Conservation (phyloP, 768 basidiomycete genomes). For the Phylloporus scabripes region DNA sequence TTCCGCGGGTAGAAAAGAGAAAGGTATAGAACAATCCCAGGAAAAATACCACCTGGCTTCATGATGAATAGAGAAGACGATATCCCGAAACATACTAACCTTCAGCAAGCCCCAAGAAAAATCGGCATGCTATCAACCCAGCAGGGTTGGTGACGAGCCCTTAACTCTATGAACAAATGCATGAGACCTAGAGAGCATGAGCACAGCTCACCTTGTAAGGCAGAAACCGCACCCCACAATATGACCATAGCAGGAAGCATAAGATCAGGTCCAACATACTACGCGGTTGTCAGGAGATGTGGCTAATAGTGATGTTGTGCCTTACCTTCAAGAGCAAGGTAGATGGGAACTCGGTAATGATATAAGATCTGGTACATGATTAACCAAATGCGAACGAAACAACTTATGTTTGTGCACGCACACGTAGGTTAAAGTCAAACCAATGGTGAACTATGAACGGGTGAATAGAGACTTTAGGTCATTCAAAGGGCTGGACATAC, state of each 20-base stretch:
- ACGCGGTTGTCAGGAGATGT: neutral
- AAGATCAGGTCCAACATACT: constrained; percentile 46
- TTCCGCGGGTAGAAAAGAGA: constrained; percentile 42
- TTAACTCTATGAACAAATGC: constrained; percentile 12
- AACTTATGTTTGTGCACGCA: constrained; percentile 7
- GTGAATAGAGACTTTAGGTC: neutral
- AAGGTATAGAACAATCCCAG: constrained; percentile 52
- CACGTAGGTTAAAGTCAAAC: constrained; percentile 26
- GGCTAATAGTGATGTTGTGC: neutral
- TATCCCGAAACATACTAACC: constrained; percentile 30
- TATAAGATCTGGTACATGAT: constrained; percentile 36
- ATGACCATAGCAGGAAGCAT: constrained; percentile 56
- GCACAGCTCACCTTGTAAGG: constrained; percentile 45
- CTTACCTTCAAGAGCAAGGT: constrained; percentile 50
- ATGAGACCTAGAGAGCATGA: neutral
- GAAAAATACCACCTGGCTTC: constrained; percentile 46
- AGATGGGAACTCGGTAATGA: constrained; percentile 52
- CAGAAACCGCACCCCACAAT: constrained; percentile 58
- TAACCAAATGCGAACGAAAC: neutral
- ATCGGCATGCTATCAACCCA: constrained; percentile 48
- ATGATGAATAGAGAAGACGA: constrained; percentile 1
- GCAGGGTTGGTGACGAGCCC: constrained; percentile 44
- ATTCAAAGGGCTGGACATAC: neutral
- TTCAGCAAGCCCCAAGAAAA: constrained; percentile 51
- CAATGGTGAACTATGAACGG: constrained; percentile 29